phyloP scores from a whole-genome alignment of 2,329 filamentous ascomycete genomes.

The Monosporascus sp. region DNA sequence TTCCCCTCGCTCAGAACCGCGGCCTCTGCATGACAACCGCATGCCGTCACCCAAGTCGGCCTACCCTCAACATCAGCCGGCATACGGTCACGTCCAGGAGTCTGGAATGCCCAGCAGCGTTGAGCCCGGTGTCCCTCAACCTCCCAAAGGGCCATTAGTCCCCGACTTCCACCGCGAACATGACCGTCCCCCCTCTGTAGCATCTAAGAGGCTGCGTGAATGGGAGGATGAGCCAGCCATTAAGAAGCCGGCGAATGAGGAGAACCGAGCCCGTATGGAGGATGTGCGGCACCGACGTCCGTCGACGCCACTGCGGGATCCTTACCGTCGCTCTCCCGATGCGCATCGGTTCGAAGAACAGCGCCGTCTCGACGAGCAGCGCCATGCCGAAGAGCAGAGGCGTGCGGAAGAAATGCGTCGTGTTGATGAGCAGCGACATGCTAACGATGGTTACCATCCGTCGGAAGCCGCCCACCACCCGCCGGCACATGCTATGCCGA shows the following conservation, averaged over 20 bases:
- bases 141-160: constrained; percentile 46
- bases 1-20: constrained; percentile 76
- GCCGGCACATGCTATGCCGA: constrained; percentile 53
- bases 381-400: constrained; percentile 51
- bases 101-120: constrained; percentile 51
- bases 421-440: constrained; percentile 59
- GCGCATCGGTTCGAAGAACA: constrained; percentile 60
- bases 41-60: constrained; percentile 87
- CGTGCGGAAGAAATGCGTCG: constrained; percentile 51
- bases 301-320: constrained; percentile 66
- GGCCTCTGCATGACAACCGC: constrained; percentile 72
- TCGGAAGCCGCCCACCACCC: constrained; percentile 89
- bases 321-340: constrained; percentile 73
- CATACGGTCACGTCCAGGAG: constrained; percentile 70
- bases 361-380: constrained; percentile 53
- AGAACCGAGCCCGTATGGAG: constrained; percentile 79
- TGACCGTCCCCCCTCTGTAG: constrained; percentile 74
- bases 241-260: constrained; percentile 87
- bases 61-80: constrained; percentile 70
- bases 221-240: constrained; percentile 79
- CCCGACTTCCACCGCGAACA: constrained; percentile 62
- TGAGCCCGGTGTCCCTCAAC: constrained; percentile 62
- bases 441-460: constrained; percentile 78
- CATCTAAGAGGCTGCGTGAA: constrained; percentile 79
- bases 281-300: constrained; percentile 75